Conservation (phyloP, 306 rosid species). For the Trifolium fragiferum region DNA sequence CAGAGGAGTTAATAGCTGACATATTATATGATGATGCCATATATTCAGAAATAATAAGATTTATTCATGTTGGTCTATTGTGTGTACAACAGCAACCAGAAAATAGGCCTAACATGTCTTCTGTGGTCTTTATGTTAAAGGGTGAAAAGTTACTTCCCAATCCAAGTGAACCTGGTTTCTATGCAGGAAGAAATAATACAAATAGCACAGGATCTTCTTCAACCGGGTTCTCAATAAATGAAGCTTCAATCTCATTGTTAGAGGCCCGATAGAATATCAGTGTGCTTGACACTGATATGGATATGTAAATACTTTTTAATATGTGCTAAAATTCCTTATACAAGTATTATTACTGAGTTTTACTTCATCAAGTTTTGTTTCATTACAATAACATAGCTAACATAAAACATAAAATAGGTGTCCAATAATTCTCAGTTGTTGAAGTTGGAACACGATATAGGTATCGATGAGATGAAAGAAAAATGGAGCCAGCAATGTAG, state of each 20-base stretch:
- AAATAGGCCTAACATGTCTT: neutral
- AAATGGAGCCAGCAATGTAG: too few species aligned
- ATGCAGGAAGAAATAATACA: neutral
- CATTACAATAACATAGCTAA: too few species aligned
- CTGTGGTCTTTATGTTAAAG: too few species aligned
- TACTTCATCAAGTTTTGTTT: too few species aligned
- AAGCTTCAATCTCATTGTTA: slow-evolving; percentile 17
- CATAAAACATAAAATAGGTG: too few species aligned
- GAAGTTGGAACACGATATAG: too few species aligned
- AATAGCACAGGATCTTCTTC: neutral
- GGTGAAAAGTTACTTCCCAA: neutral
- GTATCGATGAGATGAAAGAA: too few species aligned
- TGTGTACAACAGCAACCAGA: slow-evolving; percentile 22
- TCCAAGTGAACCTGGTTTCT: slow-evolving; percentile 26
- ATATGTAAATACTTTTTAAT: too few species aligned
- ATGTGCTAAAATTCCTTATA: too few species aligned
- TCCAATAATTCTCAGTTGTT: too few species aligned
- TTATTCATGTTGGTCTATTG: slow-evolving; percentile 18
- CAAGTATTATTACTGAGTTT: too few species aligned
- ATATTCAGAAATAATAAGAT: neutral
- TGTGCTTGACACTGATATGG: neutral
- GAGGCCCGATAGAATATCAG: neutral
- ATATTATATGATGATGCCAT: neutral
- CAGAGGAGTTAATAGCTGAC: neutral
- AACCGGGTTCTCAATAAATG: neutral